A percentile compares a stretch with the other conserved stretches of the same genome.
These are phyloP conservation scores for Leishmania mexicana DNA, from an alignment of 208 protist species.

Conservation along the genomic window DNA sequence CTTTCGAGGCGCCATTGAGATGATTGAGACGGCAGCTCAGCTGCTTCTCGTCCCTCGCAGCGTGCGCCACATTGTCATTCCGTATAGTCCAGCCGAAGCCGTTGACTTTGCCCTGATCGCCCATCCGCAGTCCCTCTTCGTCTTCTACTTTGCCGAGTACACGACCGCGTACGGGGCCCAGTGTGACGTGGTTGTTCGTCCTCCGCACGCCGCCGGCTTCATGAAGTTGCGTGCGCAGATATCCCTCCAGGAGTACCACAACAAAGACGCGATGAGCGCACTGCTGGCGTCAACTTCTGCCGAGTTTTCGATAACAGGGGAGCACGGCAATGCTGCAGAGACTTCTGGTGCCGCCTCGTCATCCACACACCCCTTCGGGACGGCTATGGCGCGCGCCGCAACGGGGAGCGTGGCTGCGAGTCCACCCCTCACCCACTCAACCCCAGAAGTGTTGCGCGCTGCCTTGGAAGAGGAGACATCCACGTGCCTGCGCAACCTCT, in stretches of 20 bases:
- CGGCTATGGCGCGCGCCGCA: conserved; percentile 19
- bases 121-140: conserved; percentile 76
- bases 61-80: conserved; percentile 44
- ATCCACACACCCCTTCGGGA: conserved; percentile 21
- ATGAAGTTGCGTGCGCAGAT: conserved; percentile 65
- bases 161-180: conserved; percentile 54
- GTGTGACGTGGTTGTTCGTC: conserved; percentile 79
- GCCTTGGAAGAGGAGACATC: conserved; percentile 40
- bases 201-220: conserved; percentile 54
- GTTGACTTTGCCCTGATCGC: conserved; percentile 80
- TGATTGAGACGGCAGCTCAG: conserved; percentile 70
- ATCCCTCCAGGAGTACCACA: conserved; percentile 64
- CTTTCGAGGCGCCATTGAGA: conserved; percentile 66
- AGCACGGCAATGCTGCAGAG: background rate
- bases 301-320: conserved; percentile 16
- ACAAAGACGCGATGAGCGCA: conserved; percentile 21
- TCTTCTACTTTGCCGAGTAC: conserved; percentile 92
- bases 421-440: conserved; percentile 11
- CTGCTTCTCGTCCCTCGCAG: conserved; percentile 47
- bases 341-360: conserved; percentile 3
- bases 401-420: conserved; percentile 6
- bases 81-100: conserved; percentile 73
- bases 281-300: conserved; percentile 15
- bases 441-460: conserved; percentile 15
- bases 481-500: conserved; percentile 53